Conservation (phyloP, 2,329 filamentous ascomycete species). For the Ascochyta lentis region DNA sequence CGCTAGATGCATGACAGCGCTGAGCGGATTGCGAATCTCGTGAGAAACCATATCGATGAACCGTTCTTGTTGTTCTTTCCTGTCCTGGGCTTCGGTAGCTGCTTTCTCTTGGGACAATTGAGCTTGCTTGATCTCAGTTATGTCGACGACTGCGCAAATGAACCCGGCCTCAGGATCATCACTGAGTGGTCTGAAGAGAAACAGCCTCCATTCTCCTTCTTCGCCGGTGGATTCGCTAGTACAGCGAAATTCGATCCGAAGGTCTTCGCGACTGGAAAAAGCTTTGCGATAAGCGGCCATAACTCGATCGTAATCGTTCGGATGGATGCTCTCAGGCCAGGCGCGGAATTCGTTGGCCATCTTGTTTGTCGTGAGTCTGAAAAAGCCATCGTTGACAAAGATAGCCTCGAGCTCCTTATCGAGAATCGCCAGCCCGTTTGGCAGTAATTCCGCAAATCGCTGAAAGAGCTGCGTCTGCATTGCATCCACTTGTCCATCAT, state of each 20-base stretch:
- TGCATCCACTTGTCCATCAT: conserved; percentile 29
- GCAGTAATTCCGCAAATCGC: conserved; percentile 54
- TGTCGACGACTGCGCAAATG: conserved; percentile 56
- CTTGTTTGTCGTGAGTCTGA: conserved; percentile 53
- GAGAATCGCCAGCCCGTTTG: conserved; percentile 55
- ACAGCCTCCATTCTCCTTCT: conserved; percentile 50
- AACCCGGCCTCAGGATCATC: conserved; percentile 53
- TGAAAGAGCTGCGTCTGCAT: conserved; percentile 54
- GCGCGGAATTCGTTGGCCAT: conserved; percentile 50
- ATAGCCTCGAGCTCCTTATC: conserved; percentile 53
- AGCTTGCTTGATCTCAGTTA: conserved; percentile 54
- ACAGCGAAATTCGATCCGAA: conserved; percentile 54
- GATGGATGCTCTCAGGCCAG: conserved; percentile 56
- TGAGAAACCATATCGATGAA: conserved; percentile 57
- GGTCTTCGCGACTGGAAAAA: conserved; percentile 47
- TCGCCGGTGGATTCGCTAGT: conserved; percentile 40
- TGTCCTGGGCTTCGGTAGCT: conserved; percentile 52
- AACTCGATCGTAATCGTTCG: conserved; percentile 53
- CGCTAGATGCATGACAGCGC: conserved; percentile 51
- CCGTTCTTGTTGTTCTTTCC: conserved; percentile 55
- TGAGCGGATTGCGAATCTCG: conserved; percentile 50
- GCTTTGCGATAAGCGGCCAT: conserved; percentile 54
- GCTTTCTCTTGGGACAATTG: conserved; percentile 52
- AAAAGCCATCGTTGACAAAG: conserved; percentile 57
- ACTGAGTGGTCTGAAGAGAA: conserved; percentile 52